Percentiles rank a stretch among this genome's conserved stretches.
Evolutionary conservation across 1,284 basidiomycete genomes (phyloP).

Genomic region (Apiotrichum sp.): DNA sequence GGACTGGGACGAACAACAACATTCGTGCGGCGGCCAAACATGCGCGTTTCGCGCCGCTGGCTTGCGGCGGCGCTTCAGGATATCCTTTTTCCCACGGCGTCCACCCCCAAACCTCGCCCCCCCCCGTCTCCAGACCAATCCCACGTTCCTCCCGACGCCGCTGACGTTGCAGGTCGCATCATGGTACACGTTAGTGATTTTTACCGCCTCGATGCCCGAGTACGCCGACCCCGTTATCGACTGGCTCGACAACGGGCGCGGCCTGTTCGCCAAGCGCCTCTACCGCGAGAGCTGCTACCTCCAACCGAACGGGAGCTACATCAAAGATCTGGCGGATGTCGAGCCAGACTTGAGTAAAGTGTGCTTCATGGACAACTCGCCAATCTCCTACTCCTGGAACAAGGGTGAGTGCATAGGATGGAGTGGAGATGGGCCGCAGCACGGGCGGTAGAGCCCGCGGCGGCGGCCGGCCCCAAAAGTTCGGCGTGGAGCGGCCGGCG

Average conservation of each 20-base stretch:
- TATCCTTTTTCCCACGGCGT: background rate
- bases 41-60: too few relatives aligned
- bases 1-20: too few relatives aligned
- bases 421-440: too few relatives aligned
- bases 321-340: slow-evolving; percentile 83
- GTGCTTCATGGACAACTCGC: slow-evolving; percentile 94
- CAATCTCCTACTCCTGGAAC: slow-evolving; percentile 84
- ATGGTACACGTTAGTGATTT: slow-evolving; percentile 99
- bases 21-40: background rate
- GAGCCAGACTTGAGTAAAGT: slow-evolving; percentile 84
- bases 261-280: slow-evolving; percentile 77
- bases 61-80: too few relatives aligned
- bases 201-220: slow-evolving; percentile 97
- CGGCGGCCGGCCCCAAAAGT: too few relatives aligned
- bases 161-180: slow-evolving; percentile 66
- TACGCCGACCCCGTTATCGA: slow-evolving; percentile 99
- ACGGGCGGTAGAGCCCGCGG: too few relatives aligned
- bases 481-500: too few relatives aligned
- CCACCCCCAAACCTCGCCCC: too few relatives aligned
- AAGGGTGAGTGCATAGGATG: slow-evolving; percentile 60
- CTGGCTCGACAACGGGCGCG: slow-evolving; percentile 93
- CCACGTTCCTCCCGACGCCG: background rate
- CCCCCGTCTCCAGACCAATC: background rate
- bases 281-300: slow-evolving; percentile 94
- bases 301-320: slow-evolving; percentile 84